Conservation (phyloP, 2,329 filamentous ascomycete genomes). For the Botrytis paeoniae region DNA sequence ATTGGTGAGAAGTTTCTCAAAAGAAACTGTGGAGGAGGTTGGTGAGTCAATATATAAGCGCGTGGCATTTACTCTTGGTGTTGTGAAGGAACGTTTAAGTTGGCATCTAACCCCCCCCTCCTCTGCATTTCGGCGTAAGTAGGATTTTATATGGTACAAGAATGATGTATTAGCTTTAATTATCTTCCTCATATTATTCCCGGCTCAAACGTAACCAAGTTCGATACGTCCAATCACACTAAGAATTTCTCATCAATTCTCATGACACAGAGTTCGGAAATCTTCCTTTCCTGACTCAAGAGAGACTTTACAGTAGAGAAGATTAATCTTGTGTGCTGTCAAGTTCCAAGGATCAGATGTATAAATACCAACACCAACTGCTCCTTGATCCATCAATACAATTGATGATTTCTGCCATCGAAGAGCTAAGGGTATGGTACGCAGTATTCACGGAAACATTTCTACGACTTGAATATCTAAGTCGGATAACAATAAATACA, state of each 20-base stretch:
- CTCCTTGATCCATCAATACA: not conserved
- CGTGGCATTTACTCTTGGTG: not conserved
- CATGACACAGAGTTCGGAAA: accelerated
- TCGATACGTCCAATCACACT: not conserved
- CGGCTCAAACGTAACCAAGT: not conserved
- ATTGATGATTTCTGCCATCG: not conserved
- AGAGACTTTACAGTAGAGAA: no score
- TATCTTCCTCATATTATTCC: not conserved
- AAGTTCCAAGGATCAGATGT: not conserved
- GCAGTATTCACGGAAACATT: not conserved
- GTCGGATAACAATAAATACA: not conserved
- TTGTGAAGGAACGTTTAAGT: not conserved
- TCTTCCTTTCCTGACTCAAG: no score
- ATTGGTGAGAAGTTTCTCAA: not conserved
- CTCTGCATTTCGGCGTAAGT: not conserved
- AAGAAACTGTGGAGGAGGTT: no score
- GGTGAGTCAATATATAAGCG: no score
- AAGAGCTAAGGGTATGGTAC: not conserved
- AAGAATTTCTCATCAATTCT: not conserved
- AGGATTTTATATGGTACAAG: not conserved
- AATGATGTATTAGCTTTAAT: accelerated
- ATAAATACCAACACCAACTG: not conserved
- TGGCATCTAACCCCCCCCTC: not conserved
- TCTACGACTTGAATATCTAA: accelerated
- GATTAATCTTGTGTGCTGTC: not conserved